A percentile compares a stretch with the other conserved stretches of the same genome.
Evolutionary conservation across 2,329 filamentous ascomycete species (phyloP).

Genomic region (Pseudogymnoascus sp.): DNA sequence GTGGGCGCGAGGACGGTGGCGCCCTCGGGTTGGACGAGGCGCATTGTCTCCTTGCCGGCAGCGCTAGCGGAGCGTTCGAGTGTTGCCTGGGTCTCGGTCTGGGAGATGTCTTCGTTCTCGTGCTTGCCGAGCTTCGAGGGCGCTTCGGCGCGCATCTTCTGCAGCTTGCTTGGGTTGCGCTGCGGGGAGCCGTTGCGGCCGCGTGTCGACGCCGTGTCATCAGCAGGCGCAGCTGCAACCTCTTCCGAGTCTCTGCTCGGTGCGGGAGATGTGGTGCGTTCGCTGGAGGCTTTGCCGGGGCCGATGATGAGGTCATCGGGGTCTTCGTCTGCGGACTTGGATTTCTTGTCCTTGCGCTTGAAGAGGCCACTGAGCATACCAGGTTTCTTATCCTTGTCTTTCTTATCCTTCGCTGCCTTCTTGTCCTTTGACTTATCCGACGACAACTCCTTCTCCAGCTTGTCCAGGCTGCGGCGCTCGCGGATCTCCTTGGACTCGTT

Average conservation of each 20-base stretch:
- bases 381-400: constrained; percentile 43
- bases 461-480: constrained; percentile 63
- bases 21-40: constrained; percentile 12
- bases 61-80: constrained; percentile 22
- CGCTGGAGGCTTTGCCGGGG: constrained; percentile 31
- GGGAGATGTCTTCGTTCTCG: constrained; percentile 16
- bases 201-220: constrained; percentile 20
- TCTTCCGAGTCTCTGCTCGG: constrained; percentile 29
- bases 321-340: constrained; percentile 43
- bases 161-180: constrained; percentile 58
- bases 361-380: constrained; percentile 58
- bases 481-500: constrained; percentile 42
- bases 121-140: constrained; percentile 22
- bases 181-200: constrained; percentile 33
- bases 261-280: constrained; percentile 31
- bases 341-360: constrained; percentile 39
- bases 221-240: constrained; percentile 16
- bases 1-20: background rate
- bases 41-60: constrained; percentile 22
- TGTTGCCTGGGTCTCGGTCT: constrained; percentile 21
- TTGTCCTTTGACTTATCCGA: constrained; percentile 64
- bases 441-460: constrained; percentile 59
- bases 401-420: constrained; percentile 60
- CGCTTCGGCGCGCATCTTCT: constrained; percentile 47
- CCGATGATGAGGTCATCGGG: constrained; percentile 26